Evolutionary conservation across 768 basidiomycete species (phyloP).

Genomic region (Chalciporus chontae): DNA sequence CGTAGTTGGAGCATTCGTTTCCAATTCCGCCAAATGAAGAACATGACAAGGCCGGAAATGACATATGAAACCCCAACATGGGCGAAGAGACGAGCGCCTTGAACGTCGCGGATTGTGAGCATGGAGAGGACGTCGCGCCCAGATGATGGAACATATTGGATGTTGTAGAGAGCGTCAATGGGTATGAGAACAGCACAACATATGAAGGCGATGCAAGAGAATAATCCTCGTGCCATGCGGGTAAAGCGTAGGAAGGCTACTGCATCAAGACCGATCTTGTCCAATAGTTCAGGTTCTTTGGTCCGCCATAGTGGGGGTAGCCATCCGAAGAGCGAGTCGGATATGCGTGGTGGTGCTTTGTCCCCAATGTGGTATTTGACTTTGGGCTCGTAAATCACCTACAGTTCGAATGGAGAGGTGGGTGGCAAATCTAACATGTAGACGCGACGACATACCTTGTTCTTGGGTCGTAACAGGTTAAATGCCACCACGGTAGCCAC

Average conservation of each 20-base stretch:
- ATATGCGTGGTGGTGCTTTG: constrained; percentile 78
- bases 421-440: background rate
- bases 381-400: constrained; percentile 93
- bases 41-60: constrained; percentile 72
- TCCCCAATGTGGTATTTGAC: constrained; percentile 82
- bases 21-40: constrained; percentile 74
- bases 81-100: constrained; percentile 69
- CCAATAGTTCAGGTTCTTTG: constrained; percentile 85
- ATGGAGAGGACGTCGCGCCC: constrained; percentile 66
- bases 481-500: constrained; percentile 69
- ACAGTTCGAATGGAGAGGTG: background rate
- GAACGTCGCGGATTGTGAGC: constrained; percentile 83
- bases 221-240: constrained; percentile 76
- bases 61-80: constrained; percentile 83
- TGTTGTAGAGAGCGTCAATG: constrained; percentile 82
- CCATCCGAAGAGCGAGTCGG: constrained; percentile 86
- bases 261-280: constrained; percentile 89
- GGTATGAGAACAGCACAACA: constrained; percentile 78
- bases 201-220: constrained; percentile 58
- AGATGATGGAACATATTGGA: constrained; percentile 51
- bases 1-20: constrained; percentile 74
- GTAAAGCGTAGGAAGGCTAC: constrained; percentile 90
- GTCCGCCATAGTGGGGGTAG: constrained; percentile 78
- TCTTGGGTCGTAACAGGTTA: constrained; percentile 83
- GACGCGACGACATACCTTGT: constrained; percentile 56